Evolutionary conservation across 768 basidiomycete species (phyloP), one percentile per base, ranked within the genome.

Genomic region (Amanita rubescens): DNA sequence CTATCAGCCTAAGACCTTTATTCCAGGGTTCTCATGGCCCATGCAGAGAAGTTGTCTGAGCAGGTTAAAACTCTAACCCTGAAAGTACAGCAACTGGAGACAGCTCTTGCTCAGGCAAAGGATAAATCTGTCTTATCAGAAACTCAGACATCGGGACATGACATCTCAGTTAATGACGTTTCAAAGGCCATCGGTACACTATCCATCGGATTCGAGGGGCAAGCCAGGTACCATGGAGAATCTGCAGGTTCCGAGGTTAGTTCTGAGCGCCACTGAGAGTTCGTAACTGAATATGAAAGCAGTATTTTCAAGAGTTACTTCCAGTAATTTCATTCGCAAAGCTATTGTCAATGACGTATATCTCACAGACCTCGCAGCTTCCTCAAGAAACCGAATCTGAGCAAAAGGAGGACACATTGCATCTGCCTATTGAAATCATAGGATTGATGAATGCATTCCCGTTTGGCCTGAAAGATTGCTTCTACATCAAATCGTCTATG

Each of bases 191-290:
- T 79, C 38, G 78, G 79, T 20, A 75, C 78, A 6, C 69, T 81
- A 10, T 69, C 77, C 0, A 73, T 81, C 33, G 75, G 75, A 35
- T 47, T 65, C 5, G 70, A 78, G 49, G 79, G 78, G n/a, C 72
- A 75, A 47, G 65, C 72, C 1, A 72, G 68, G 53, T 80, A 79
- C 61, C 74, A 76, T 57, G 78, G 79, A 11, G 75, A 72, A 55
- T 73, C 74, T 4, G 72, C 77, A 20, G 68, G 73, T 15, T 74
- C 77, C 20, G 78, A 79, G 71, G 79, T 78, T 57, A 49, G 65
- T 58, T 22, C 42, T 24, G 24, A 14, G 24, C 20, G 20, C 11
- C 30, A 7, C 14, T 43, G 7, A 4, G 1, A 14, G 19, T 35
- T 27, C 22, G 24, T 25, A 25, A 14, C 52, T 53, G 24, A 46